Conservation (phyloP, 1,284 basidiomycete genomes). For the Albatrellus sp. region DNA sequence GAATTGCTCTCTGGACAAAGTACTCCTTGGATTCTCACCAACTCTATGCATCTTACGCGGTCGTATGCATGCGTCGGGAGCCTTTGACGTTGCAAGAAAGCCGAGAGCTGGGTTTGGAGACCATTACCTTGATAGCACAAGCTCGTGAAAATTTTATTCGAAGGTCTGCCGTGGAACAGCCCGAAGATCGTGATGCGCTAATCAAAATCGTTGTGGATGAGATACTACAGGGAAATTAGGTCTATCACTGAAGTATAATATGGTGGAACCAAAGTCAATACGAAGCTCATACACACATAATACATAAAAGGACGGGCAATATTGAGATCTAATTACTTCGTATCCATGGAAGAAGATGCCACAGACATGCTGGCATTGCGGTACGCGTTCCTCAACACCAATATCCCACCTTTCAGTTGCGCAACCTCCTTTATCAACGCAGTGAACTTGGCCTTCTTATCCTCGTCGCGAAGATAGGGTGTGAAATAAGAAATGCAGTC, state of each 20-base stretch:
- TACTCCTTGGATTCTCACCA: not conserved
- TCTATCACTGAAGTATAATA: too few relatives aligned
- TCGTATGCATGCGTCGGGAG: not conserved
- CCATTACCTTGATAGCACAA: not conserved
- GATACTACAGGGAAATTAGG: too few relatives aligned
- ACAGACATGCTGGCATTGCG: slow-evolving; percentile 8
- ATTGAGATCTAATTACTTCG: too few relatives aligned
- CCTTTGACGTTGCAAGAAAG: not conserved
- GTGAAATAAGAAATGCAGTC: slow-evolving; percentile 72
- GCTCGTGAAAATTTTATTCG: not conserved
- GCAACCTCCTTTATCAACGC: slow-evolving; percentile 66
- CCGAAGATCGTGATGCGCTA: too few relatives aligned
- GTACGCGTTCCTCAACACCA: slow-evolving; percentile 45
- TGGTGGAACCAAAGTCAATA: too few relatives aligned
- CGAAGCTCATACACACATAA: too few relatives aligned
- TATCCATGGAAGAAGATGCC: too few relatives aligned
- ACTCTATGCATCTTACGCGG: not conserved
- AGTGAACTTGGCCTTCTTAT: slow-evolving; percentile 64
- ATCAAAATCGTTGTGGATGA: too few relatives aligned
- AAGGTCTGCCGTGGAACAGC: too few relatives aligned
- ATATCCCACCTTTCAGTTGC: slow-evolving; percentile 47
- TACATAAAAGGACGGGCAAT: too few relatives aligned
- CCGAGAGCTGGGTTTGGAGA: not conserved
- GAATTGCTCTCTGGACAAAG: not conserved
- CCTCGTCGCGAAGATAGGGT: slow-evolving; percentile 52